Evolutionary conservation across 2,329 filamentous ascomycete species (phyloP), one percentile per base, ranked within the genome.

Genomic region (Paecilomyces sp.): DNA sequence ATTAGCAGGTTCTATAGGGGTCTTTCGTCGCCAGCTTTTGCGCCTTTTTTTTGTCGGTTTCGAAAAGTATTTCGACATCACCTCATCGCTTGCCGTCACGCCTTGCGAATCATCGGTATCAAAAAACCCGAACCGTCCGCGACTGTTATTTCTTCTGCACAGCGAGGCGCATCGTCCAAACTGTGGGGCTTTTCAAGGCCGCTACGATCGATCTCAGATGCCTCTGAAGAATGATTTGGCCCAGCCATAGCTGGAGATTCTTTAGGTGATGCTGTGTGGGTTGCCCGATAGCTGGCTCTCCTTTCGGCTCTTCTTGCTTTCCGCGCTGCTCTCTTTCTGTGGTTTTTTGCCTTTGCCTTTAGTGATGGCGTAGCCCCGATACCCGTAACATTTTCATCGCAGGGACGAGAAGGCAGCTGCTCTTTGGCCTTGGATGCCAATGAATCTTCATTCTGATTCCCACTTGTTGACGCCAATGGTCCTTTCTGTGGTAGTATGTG

Each of bases 11-110:
- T 51, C 9, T 53, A 31, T 13, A 51, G 33, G 4, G 31, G 15
- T 12, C 6, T 18, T 52, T 18, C 3, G 11, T 15, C 34, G 36
- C 6, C 30, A 18, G 28, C 28, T 12, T 51, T 55, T 51, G 54
- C 8, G 22, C n/a, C 33, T 1, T n/a, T 31, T 24, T 51, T 28
- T 33, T 1, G 3, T 57, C 55, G 15, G 56, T 15, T 2, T 57
- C 41, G 3, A 18, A 60, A 73, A 74, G 63, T 72, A 74, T 60
- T 70, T 72, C 5, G 73, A 76, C 66, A 64, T 67, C 60, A 70
- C 74, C 74, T 76, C 74, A 75, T 73, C 72, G 68, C 70, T 62
- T 65, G 69, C 64, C 63, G 67, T 73, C 68, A 72, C 57, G 62
- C 65, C 65, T 65, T 66, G 69, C 67, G 69, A 75, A 74, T 76